A percentile compares a stretch with the other conserved stretches of the same genome.
These are phyloP conservation scores for Sporothrix phasma DNA, from an alignment of 2,329 filamentous ascomycete genomes.

Conservation along the genomic window DNA sequence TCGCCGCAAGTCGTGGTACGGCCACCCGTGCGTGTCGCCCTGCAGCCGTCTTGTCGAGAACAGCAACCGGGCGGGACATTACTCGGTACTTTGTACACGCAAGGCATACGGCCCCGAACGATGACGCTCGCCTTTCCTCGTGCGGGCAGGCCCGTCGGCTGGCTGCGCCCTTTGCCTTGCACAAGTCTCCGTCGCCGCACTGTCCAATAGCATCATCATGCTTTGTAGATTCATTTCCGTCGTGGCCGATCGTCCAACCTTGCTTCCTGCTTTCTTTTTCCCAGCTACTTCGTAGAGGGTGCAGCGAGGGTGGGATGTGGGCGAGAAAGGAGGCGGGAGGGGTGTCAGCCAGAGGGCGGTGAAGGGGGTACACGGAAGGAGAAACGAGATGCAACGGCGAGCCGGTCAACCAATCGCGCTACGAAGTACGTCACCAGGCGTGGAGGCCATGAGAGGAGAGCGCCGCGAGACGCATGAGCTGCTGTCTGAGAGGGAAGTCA, in stretches of 20 bases:
- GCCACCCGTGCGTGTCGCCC: not conserved
- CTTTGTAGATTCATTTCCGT: not conserved
- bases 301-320: constrained; percentile 1
- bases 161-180: constrained; percentile 1
- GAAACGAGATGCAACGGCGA: constrained; percentile 2
- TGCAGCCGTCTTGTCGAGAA: not conserved
- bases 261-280: not conserved
- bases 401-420: not conserved
- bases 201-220: not conserved
- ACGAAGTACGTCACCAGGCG: not conserved
- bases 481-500: not conserved
- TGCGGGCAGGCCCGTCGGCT: not conserved
- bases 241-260: not conserved
- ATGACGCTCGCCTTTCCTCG: not conserved
- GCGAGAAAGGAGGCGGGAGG: not conserved
- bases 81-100: too few species aligned
- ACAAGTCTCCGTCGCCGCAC: not conserved
- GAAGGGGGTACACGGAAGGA: not conserved
- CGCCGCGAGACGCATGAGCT: not conserved
- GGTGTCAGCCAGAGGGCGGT: constrained; percentile 11
- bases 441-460: not conserved
- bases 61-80: not conserved
- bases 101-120: not conserved
- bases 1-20: not conserved
- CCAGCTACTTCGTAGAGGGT: not conserved